Base-by-base conservation (phyloP, 345 rosid species). In the Eucalyptus cloeziana region DNA sequence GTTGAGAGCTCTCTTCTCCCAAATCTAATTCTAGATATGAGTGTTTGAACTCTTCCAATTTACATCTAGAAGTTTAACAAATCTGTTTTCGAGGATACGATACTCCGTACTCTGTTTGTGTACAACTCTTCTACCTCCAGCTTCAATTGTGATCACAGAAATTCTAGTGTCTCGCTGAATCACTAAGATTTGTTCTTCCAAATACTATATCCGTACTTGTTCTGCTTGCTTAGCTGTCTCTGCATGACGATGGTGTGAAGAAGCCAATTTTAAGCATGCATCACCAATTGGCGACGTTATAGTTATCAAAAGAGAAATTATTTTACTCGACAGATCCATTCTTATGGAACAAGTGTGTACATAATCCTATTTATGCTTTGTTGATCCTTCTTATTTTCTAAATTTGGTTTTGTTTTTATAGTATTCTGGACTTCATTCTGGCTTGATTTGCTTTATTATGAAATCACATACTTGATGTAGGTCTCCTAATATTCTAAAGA, bases 91-190 rank as follows among this genome's bases (percentile, higher is more conserved):
- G 13, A 56, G 62, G 30, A 56, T 56, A 4, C 30, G 0, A 56
- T 56, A 56, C 13, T 24, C 0, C 13, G 0, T 1, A 22, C 11
- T 56, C 0, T 24, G 13, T 24, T 24, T 56, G 30, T 56, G 30
- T 24, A 56, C 1, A 22, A 0, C 1, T 56, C 62, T 24, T 56
- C 3, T 24, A 3, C 13, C 62, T 10, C 62, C 0, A 25, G 13
- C 30, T 56, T 56, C 62, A 56, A 56, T 56, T 24, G 0, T 56
- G 0, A 56, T 56, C 30, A 25, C 3, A 56, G 0, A 56, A 56
- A 3, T 56, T 56, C 6, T 24, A 1, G 13, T 22, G 62, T 22
- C 13, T 56, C 0, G 6, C 1, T 0, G 13, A 56, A 24, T 2
- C 30, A 56, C 62, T 56, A 56, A 56, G 6, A 9, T 24, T 22